Percentiles rank a stretch among this genome's conserved stretches.
phyloP scores from a whole-genome alignment of 1,139 yeast species.

The Pichia cactophila region DNA sequence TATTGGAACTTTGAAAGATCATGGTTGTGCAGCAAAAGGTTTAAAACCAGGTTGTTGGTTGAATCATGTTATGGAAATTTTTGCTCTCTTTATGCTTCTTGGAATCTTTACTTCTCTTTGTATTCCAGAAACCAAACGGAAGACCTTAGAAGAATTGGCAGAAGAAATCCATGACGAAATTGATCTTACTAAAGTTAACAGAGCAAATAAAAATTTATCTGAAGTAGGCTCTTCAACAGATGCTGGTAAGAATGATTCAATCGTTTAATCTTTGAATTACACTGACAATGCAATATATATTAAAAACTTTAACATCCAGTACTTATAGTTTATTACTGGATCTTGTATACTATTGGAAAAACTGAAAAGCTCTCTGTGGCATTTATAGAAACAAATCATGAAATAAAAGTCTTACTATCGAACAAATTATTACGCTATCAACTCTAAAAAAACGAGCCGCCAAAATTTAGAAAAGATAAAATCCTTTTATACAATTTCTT shows the following conservation, averaged over 20 bases:
- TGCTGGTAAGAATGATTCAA: constrained; percentile 3
- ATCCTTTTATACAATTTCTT: not conserved
- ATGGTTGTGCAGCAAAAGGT: constrained; percentile 54
- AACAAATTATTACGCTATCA: too few species aligned
- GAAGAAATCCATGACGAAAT: constrained; percentile 76
- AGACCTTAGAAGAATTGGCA: constrained; percentile 73
- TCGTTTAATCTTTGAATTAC: constrained; percentile 4
- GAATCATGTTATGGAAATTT: constrained; percentile 88
- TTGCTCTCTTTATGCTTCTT: constrained; percentile 80
- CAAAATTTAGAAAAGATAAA: not conserved
- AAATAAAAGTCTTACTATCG: too few species aligned
- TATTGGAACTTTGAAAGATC: constrained; percentile 77
- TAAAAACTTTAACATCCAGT: not conserved
- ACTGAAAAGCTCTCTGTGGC: not conserved
- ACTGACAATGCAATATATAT: too few species aligned
- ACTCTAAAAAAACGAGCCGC: too few species aligned
- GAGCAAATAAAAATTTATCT: not conserved
- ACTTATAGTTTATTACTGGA: not conserved
- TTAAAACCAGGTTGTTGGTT: constrained; percentile 60
- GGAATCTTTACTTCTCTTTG: constrained; percentile 61
- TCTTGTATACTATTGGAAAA: not conserved
- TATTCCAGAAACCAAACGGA: constrained; percentile 85
- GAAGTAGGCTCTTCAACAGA: constrained; percentile 5
- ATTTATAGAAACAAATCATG: not conserved
- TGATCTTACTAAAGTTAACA: constrained; percentile 29